Base-by-base conservation (phyloP, 805 yeast species). In the Saccharomycopsis olivae region DNA sequence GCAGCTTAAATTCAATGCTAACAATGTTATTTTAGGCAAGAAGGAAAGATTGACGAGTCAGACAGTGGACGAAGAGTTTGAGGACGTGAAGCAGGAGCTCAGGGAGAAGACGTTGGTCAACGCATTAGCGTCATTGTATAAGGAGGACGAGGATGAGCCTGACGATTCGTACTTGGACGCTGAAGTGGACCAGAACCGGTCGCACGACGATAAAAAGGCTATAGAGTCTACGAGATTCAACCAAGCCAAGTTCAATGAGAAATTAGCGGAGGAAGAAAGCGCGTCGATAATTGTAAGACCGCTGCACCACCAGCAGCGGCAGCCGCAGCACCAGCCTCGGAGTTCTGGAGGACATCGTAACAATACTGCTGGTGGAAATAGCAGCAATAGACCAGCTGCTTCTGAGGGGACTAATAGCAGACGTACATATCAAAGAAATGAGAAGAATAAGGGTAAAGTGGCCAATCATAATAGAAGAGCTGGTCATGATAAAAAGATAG, bases 111-210 rank as follows among this genome's bases (percentile, higher is more conserved):
- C 83, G 0, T 55, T 81, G 32, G 59, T 68, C 0, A 68, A 74
- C 17, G 87, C 88, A 1, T 57, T 82, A 47, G 61, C 74, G 32
- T 55, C 81, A 46, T 59, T 83, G 46, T 79, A 81, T 49, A 80
- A 79, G 33, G 68, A 75, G 5, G 89, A 84, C 51, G 95, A 85
- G 48, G 94, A 84, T 55, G 95, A 85, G 50, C 76, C 80, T 2
- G 95, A 85, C 53, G 94, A 83, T 49, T 78, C 88, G 0, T 73
- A 78, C 24, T 21, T 43, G 15, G 49, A 45, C 16, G 42, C 46
- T 2, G 48, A 45, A 24, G 35, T 37, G 8, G 17, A 23, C 15
- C n/a, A n/a, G n/a, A n/a, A n/a, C n/a, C n/a, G n/a, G n/a, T n/a
- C n/a, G n/a, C n/a, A n/a, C n/a, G n/a, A n/a, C n/a, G n/a, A n/a